phyloP scores from a whole-genome alignment of 495 filamentous ascomycete species.

The Bathelium albidoporum region DNA sequence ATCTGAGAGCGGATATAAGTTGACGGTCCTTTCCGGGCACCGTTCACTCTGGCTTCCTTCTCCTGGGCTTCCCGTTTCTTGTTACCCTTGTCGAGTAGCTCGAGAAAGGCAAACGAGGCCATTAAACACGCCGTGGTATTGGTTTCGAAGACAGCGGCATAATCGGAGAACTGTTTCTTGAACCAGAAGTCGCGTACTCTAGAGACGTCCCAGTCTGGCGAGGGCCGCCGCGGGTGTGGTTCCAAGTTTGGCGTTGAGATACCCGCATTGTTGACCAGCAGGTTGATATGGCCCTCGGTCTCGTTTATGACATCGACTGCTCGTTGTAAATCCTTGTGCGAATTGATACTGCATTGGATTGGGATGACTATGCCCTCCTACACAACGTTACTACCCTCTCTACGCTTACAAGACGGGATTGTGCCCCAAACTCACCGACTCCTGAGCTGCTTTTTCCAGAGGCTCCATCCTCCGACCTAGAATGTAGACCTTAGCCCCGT shows the following conservation, averaged over 20 bases:
- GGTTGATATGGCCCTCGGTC: slow-evolving; percentile 33
- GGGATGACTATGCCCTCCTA: slow-evolving; percentile 30
- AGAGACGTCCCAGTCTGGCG: background rate
- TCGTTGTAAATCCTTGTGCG: slow-evolving; percentile 28
- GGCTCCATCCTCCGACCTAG: slow-evolving; percentile 46
- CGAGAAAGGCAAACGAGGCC: slow-evolving; percentile 31
- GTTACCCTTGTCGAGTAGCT: slow-evolving; percentile 36
- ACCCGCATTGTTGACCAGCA: slow-evolving; percentile 21
- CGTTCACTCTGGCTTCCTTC: slow-evolving; percentile 10
- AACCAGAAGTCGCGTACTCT: background rate
- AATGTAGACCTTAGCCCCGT: slow-evolving; percentile 65
- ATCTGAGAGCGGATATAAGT: slow-evolving; percentile 21
- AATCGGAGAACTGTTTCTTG: background rate
- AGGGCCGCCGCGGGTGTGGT: background rate
- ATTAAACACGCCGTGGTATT: background rate
- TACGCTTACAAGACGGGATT: background rate
- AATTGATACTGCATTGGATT: slow-evolving; percentile 31
- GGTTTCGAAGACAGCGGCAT: slow-evolving; percentile 17
- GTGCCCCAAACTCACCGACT: slow-evolving; percentile 8
- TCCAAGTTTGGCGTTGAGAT: slow-evolving; percentile 3
- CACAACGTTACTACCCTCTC: background rate
- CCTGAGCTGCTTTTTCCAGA: slow-evolving; percentile 18
- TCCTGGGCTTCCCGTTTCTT: background rate
- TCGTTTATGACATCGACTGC: slow-evolving; percentile 27
- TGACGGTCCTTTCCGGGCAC: background rate